Evolutionary conservation across 768 basidiomycete species (phyloP), one percentile per base, ranked within the genome.

Genomic region (Lactarius pseudohatsudake): DNA sequence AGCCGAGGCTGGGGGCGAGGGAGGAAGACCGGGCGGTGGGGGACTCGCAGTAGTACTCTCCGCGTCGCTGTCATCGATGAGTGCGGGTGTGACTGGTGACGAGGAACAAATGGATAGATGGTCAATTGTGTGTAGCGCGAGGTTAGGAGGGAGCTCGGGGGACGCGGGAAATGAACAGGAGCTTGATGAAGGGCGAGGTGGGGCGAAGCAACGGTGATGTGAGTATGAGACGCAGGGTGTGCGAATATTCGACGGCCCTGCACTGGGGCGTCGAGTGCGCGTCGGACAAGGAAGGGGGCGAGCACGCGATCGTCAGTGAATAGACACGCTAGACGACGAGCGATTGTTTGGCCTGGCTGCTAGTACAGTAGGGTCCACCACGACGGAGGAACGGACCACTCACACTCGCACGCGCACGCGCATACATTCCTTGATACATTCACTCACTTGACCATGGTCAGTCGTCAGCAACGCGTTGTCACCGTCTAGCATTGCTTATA

Each of bases 251-350:
- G 61, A 71, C 1, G 72, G 68, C 22, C 74, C 75, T 30, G 79
- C 77, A 66, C 83, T 84, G 40, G 79, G 69, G 34, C 82, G 78
- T 53, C 85, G 84, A n/a, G 79, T 71, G 63, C 82, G 84, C 7
- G 78, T 74, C 36, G 84, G 80, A 9, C 75, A 67, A 4, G 80
- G 79, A 1, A 1, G 79, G 61, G 4, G 85, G 78, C 9, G 80
- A 74, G 71, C 84, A 85, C 32, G 79, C 74, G 26, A 75, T n/a
- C n/a, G n/a, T n/a, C n/a, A n/a, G n/a, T 85, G 85, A 65, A 89
- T 85, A 47, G 89, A 86, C 72, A 90, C 88, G 72, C 84, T 90
- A 28, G 87, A 80, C 0, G 88, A 85, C n/a, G n/a, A 45, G 26
- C 26, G 26, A 26, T 26, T 79, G 54, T 84, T 82, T 38, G 81